Evolutionary conservation across 163 green algal species (phyloP).

Genomic region (Scenedesmus sp.): DNA sequence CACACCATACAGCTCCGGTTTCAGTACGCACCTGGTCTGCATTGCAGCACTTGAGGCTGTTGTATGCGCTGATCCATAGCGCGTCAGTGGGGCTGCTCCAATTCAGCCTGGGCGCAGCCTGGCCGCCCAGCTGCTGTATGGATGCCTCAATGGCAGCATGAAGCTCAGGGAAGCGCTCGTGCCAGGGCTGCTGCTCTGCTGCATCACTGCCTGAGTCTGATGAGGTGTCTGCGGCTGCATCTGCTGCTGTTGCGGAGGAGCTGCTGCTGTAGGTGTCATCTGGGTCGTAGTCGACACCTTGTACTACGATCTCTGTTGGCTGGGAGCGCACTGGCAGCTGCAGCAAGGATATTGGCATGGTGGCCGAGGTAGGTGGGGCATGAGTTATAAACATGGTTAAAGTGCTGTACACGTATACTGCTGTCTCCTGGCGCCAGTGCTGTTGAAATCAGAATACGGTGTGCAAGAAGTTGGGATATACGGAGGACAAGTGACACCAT

Average conservation of each 20-base stretch:
- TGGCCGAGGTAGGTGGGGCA: background rate
- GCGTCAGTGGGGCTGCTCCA: slow-evolving; percentile 95
- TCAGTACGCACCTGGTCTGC: slow-evolving; percentile 77
- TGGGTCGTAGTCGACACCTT: slow-evolving; percentile 41
- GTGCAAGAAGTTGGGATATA: background rate
- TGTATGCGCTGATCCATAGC: slow-evolving; percentile 82
- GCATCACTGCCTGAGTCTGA: slow-evolving; percentile 43
- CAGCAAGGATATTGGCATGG: background rate
- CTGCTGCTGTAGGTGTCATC: slow-evolving; percentile 20
- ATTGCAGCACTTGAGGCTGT: slow-evolving; percentile 78
- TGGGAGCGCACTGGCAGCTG: slow-evolving; percentile 26
- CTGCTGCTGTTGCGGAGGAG: background rate
- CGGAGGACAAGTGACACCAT: background rate
- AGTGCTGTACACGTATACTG: background rate
- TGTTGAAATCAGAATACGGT: background rate
- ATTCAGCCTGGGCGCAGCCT: slow-evolving; percentile 92
- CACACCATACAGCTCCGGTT: background rate
- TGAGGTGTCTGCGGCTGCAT: background rate
- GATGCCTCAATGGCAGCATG: slow-evolving; percentile 58
- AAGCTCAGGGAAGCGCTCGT: slow-evolving; percentile 64
- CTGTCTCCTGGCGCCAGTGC: background rate
- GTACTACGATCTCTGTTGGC: slow-evolving; percentile 14
- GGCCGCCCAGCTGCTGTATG: slow-evolving; percentile 82
- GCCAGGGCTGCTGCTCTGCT: slow-evolving; percentile 58
- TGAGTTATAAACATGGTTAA: background rate